These are phyloP conservation scores for Crepidotus variabilis DNA, from an alignment of 768 basidiomycete species.

Conservation along the genomic window DNA sequence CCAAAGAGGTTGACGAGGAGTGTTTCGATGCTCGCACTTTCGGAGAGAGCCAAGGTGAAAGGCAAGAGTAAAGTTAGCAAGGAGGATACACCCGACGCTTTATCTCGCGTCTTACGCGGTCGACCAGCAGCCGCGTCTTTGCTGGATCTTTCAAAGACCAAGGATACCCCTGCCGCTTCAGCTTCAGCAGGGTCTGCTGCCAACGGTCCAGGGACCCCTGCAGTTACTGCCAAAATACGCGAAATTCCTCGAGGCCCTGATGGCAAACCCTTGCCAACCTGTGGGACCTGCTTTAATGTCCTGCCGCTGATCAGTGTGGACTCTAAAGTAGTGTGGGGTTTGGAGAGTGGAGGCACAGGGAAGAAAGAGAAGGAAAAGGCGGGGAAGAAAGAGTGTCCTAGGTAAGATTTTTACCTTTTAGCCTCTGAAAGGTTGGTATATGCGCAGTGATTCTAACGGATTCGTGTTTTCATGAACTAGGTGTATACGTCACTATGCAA, in stretches of 20 bases:
- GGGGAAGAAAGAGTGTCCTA: conserved; percentile 67
- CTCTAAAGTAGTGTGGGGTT: conserved; percentile 72
- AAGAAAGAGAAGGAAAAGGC: conserved; percentile 62
- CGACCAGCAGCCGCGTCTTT: no score
- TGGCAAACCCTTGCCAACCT: conserved; percentile 67
- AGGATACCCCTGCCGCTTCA: conserved; percentile 15
- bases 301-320: conserved; percentile 76
- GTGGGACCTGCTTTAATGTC: conserved; percentile 66
- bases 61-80: conserved; percentile 34
- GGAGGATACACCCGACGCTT: conserved; percentile 23
- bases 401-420: conserved; percentile 40
- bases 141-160: no score
- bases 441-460: not conserved
- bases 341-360: conserved; percentile 45
- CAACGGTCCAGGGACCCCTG: conserved; percentile 36
- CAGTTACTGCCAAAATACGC: conserved; percentile 34
- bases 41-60: conserved; percentile 29
- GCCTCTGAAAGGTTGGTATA: not conserved
- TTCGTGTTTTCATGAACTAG: conserved; percentile 30
- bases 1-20: conserved; percentile 26
- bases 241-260: conserved; percentile 54
- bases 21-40: conserved; percentile 21
- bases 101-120: no score
- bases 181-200: conserved; percentile 21
- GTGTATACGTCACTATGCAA: conserved; percentile 77